A percentile compares a stretch with the other conserved stretches of the same genome.
These are phyloP conservation scores for Boechera retrofracta DNA, from an alignment of 345 rosid species.

Conservation along the genomic window DNA sequence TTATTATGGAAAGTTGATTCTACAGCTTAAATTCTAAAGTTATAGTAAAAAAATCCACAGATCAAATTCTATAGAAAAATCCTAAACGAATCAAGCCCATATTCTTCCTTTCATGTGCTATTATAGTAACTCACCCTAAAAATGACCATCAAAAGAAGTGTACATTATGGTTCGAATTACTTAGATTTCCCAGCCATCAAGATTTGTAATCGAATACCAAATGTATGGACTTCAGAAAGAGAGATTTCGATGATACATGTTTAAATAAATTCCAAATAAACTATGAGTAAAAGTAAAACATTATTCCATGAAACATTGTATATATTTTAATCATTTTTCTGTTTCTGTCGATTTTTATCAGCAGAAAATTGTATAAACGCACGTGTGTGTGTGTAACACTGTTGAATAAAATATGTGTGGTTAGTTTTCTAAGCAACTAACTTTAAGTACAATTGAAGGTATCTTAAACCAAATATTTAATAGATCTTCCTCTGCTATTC, in stretches of 20 bases:
- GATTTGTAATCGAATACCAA: not conserved
- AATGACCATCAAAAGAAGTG: not conserved
- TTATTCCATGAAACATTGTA: constrained; percentile 32
- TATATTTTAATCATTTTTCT: constrained; percentile 1
- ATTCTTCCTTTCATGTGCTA: no score
- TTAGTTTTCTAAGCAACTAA: constrained; percentile 42
- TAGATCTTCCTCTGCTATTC: constrained; percentile 18
- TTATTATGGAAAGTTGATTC: no score
- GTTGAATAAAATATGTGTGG: constrained; percentile 38
- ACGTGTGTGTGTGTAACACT: constrained; percentile 24
- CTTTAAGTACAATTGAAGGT: constrained; percentile 44
- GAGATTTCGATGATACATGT: not conserved
- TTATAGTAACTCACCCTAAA: no score
- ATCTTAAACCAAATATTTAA: constrained; percentile 36
- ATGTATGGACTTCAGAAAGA: not conserved
- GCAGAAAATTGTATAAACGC: constrained; percentile 8
- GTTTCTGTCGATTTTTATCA: constrained; percentile 27
- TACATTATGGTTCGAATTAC: not conserved
- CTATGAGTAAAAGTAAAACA: constrained; percentile 28
- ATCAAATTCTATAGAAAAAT: no score
- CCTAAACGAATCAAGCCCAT: no score
- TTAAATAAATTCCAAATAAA: constrained; percentile 14
- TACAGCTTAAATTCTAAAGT: no score
- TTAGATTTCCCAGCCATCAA: not conserved
- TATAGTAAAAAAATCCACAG: no score